Percentiles rank a stretch among this genome's conserved stretches.
phyloP scores from a whole-genome alignment of 495 filamentous ascomycete species.

The Aspergillus bridgeri region DNA sequence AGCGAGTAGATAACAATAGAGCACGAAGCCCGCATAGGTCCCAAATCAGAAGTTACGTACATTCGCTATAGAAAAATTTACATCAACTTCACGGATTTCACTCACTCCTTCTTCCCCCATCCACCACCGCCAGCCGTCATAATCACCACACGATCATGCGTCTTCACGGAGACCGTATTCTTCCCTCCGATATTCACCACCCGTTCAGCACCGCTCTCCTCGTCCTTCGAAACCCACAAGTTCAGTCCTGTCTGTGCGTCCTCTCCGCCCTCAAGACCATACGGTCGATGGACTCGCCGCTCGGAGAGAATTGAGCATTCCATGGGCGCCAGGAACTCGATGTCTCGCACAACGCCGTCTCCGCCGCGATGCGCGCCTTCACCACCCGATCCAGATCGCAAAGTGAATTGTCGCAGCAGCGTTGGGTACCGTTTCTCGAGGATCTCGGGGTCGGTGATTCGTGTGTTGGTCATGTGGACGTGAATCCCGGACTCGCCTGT shows the following conservation, averaged over 20 bases:
- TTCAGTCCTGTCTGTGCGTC: conserved; percentile 79
- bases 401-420: conserved; percentile 75
- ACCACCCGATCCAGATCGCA: conserved; percentile 67
- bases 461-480: conserved; percentile 98
- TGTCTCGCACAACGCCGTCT: conserved; percentile 87
- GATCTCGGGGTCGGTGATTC: conserved; percentile 94
- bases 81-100: background rate
- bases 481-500: conserved; percentile 88
- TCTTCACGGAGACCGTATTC: conserved; percentile 83
- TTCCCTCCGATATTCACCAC: conserved; percentile 86
- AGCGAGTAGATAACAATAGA: too few species aligned
- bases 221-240: conserved; percentile 70
- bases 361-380: conserved; percentile 75
- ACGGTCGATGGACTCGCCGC: conserved; percentile 80
- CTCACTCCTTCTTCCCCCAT: conserved; percentile 32
- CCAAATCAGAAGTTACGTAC: too few species aligned
- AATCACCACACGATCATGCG: conserved; percentile 84
- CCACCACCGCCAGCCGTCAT: conserved; percentile 54
- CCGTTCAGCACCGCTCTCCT: conserved; percentile 55
- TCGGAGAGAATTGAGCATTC: conserved; percentile 89
- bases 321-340: conserved; percentile 87
- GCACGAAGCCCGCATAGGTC: too few species aligned
- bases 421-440: conserved; percentile 94
- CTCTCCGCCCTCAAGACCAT: conserved; percentile 84
- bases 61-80: too few species aligned